Evolutionary conservation across 108 stramenopile genomes (phyloP), one percentile per base, ranked within the genome.

Genomic region (Stephanodiscus minutulus): DNA sequence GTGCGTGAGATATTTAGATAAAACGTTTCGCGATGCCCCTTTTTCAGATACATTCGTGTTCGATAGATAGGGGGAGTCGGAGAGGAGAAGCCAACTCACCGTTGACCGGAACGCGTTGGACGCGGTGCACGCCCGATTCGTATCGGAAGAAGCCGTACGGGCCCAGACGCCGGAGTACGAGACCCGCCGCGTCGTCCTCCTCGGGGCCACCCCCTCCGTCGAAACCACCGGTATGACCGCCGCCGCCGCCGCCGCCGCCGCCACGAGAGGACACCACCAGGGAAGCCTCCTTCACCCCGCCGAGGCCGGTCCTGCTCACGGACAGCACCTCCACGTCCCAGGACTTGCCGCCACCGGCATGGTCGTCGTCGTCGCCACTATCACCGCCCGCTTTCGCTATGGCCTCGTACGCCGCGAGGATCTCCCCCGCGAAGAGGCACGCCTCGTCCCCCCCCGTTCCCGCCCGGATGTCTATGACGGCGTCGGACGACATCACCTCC

Each of bases 381-480:
- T 18, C 55, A 25, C 76, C 68, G 52, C 83, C 81, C 9, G 73
- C 64, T 67, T 77, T 87, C 17, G 90, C 95, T 33, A 83, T 84
- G 49, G 94, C 93, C 71, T 86, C 72, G 73, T 97, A 98, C 20
- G 88, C 82, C 27, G 85, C 90, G 64, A 95, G 49, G 4, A 98
- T 72, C 66, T 98, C 94, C 10, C 79, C 70, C 9, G 96, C 96
- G 79, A 96, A 98, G n/a, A 96, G 62, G 5, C 88, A 79, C 27
- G 97, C 97, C 81, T 98, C 97, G 60, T 97, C 96, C 2, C 97
- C 97, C 28, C 97, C 97, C 20, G 96, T 96, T 9, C 97, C 97
- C 3, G 97, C 96, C 70, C 97, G 84, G 35, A 98, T 92, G 73
- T 98, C 97, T 53, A 98, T 74, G 65, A 98, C 93, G n/a, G 90